phyloP scores from a whole-genome alignment of 306 rosid genomes.

The Spatholobus suberectus region DNA sequence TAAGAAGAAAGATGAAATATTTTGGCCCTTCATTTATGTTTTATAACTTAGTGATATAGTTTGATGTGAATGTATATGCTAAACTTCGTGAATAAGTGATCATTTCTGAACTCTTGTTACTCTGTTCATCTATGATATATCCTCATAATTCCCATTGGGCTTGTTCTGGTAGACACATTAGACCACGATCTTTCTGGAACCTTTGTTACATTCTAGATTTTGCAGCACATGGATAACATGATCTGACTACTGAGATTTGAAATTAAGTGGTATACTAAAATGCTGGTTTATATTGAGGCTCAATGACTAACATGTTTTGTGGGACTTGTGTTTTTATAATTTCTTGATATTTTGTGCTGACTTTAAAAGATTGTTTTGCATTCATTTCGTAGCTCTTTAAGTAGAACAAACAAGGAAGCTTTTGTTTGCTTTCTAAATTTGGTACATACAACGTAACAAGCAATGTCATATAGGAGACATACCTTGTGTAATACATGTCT shows the following conservation, averaged over 20 bases:
- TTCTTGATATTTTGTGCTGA: constrained; percentile 37
- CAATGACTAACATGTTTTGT: constrained; percentile 26
- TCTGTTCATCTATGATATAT: constrained; percentile 33
- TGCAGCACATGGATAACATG: constrained; percentile 31
- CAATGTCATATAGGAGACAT: constrained; percentile 24
- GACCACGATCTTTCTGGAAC: constrained; percentile 28
- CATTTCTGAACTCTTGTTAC: constrained; percentile 42
- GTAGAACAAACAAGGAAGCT: constrained; percentile 38
- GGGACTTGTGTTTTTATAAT: constrained; percentile 7
- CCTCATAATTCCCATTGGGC: constrained; percentile 32
- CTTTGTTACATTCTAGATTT: constrained; percentile 29
- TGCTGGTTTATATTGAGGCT: constrained; percentile 33
- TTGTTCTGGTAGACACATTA: constrained; percentile 34
- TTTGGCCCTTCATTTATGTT: constrained; percentile 48
- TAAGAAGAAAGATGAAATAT: constrained; percentile 70
- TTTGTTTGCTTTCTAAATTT: constrained; percentile 41
- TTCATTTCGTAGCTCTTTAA: constrained; percentile 5
- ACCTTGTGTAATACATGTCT: constrained; percentile 39
- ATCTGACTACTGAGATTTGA: constrained; percentile 39
- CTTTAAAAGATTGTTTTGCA: constrained; percentile 41
- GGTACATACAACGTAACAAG: constrained; percentile 12
- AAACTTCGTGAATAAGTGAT: constrained; percentile 53
- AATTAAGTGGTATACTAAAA: constrained; percentile 23
- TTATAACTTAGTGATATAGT: constrained; percentile 53
- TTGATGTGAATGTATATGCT: constrained; percentile 54